phyloP scores from a whole-genome alignment of 2,329 filamentous ascomycete species.

The Lanzia echinophila region DNA sequence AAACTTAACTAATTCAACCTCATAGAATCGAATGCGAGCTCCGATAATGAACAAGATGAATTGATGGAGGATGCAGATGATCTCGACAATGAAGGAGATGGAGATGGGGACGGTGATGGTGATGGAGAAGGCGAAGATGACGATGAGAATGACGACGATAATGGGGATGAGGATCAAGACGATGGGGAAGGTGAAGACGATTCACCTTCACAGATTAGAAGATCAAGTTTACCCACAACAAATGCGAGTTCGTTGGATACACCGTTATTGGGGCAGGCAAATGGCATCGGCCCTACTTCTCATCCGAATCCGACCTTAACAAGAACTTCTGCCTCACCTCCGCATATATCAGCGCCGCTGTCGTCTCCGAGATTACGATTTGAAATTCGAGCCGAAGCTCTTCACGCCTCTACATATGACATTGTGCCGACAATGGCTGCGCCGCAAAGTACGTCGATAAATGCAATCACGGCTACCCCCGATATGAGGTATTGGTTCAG shows the following conservation, averaged over 20 bases:
- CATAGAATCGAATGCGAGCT: constrained; percentile 37
- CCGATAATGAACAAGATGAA: constrained; percentile 50
- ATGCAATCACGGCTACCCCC: constrained; percentile 83
- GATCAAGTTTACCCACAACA: constrained; percentile 23
- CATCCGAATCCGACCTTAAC: constrained; percentile 24
- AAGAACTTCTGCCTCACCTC: constrained; percentile 28
- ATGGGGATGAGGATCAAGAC: constrained; percentile 34
- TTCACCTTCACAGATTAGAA: constrained; percentile 33
- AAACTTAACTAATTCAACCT: constrained; percentile 3
- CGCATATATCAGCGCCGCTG: constrained; percentile 30
- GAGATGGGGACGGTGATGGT: constrained; percentile 28
- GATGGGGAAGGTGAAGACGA: constrained; percentile 46
- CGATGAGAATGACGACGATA: constrained; percentile 30
- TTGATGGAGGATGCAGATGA: constrained; percentile 45
- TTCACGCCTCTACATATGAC: constrained; percentile 78
- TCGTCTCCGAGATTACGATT: constrained; percentile 46
- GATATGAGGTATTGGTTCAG: constrained; percentile 95
- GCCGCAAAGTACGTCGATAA: constrained; percentile 91
- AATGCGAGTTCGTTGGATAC: constrained; percentile 26
- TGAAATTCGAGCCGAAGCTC: constrained; percentile 66
- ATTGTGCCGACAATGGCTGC: constrained; percentile 96
- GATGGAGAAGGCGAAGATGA: constrained; percentile 37
- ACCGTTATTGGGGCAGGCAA: constrained; percentile 18
- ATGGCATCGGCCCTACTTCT: constrained; percentile 27
- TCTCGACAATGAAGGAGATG: constrained; percentile 30